Evolutionary conservation across 768 basidiomycete species (phyloP), one percentile per base, ranked within the genome.

Genomic region (Boletus rubropictus): DNA sequence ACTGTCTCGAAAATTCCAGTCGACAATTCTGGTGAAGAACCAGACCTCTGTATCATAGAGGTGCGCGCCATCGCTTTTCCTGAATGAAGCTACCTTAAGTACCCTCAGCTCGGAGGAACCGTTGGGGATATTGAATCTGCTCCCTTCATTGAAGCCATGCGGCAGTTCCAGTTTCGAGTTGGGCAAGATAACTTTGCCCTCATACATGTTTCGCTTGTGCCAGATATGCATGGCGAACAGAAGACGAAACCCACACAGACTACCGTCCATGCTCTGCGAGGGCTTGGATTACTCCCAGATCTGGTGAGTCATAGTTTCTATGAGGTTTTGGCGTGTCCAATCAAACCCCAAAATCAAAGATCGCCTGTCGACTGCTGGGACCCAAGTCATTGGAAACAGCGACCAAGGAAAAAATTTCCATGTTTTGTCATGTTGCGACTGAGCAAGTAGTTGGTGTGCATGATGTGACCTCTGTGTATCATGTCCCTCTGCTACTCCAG

Each of bases 201-300:
- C 45, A 84, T 98, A 50, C 94, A 97, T 56, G 95, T 99, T 39
- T 94, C 91, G 6, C 82, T 99, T 25, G 92, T 99, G n/a, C 95
- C 95, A 15, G 91, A 96, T 60, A 90, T 99, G 77, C 92, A 96
- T 44, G 95, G 95, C 46, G 95, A 99, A 66, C 95, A 97, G 63
- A 99, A 99, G 70, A 99, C 95, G 7, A 99, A 99, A 64, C 95
- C 95, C 1, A 99, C 95, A 0, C 95, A 99, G 66, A 95, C 94
- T 14, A 95, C 92, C 15, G 89, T 98, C 10, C 88, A 95, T 57
- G 93, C 91, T 43, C 70, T 98, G 36, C 80, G 95, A 39, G 94
- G 95, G 4, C 76, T 97, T 15, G 95, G 95, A 55, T 73, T 99
- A 5, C 77, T 92, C 10, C 94, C 95, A 38, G 95, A 99, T 68